Evolutionary conservation across 2,329 filamentous ascomycete species (phyloP), one percentile per base, ranked within the genome.

Genomic region (Plectosphaerella cucumerina): DNA sequence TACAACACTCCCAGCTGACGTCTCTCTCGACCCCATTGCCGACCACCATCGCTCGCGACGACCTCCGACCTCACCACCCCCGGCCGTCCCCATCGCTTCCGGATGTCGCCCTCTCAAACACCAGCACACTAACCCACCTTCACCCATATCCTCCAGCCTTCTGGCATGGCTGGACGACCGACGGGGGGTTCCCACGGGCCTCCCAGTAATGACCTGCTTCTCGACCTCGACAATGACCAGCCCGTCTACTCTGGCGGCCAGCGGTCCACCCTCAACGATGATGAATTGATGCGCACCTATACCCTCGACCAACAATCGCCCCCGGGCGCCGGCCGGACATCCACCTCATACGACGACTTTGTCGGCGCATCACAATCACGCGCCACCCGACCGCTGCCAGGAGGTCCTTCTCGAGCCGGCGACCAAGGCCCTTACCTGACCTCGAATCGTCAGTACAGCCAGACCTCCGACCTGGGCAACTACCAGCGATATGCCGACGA

Each of bases 281-380:
- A 95, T 59, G 85, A 92, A 58, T 76, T 96, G 45, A 74, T 93
- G 64, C 81, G 84, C 65, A 83, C 83, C 58, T 92, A 90, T 71
- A 81, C 87, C 62, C 84, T 87, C 64, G 79, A 89, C 62, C 77
- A 83, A 56, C 82, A 89, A 58, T 51, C 54, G 5, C 21, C 21
- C 37, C 20, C 26, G 17, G 74, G 80, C 59, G 73, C 79, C 44
- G 72, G 84, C 51, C 87, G 93, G 59, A 89, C 91, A 48, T 97
- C 92, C 22, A 85, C 93, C 48, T 96, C 91, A 52, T 97, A 97
- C 71, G 93, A 97, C 76, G 88, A 94, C 62, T 97, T 97, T 67
- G 86, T 97, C 56, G 93, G 93, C 57, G 84, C 77, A 47, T 74
- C 75, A 56, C 76, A 75, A 53, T 70, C 76, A 49, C 75, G 78